Evolutionary conservation across 768 basidiomycete genomes (phyloP), one percentile per base, ranked within the genome.

Genomic region (Scleroderma bovista): DNA sequence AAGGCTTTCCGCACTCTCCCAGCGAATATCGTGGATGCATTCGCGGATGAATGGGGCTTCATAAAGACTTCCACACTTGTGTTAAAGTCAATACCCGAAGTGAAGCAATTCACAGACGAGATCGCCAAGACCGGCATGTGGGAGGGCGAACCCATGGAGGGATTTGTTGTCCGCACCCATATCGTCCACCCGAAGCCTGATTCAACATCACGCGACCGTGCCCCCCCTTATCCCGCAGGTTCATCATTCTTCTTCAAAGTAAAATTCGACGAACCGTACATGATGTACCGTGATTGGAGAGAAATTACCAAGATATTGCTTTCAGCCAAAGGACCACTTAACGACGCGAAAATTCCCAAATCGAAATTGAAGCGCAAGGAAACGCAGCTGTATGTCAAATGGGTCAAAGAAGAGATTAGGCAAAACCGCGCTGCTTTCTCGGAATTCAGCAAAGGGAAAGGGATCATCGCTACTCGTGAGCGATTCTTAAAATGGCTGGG

Each of bases 231-330:
- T 61, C 65, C 75, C 0, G 68, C 83, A 1, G 90, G 86, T 26
- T 81, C 87, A 2, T 86, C 91, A 0, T 95, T 97, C 75, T 97
- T 99, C 78, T 98, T 96, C 83, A 99, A 99, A 64, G 78, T 98
- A 72, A 99, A 99, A 65, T 98, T 97, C 67, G 93, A 98, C 67
- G 92, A 98, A 62, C 95, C 95, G 2, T 99, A 99, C 65, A 84
- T 97, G 78, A 94, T 95, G 83, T 98, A 96, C 69, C 86, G 96
- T 48, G 90, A 94, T 63, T 98, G 93, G 93, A 79, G 95, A 48
- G 95, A 98, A 68, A 76, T 94, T 46, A 97, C 96, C 6, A 89
- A 90, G 64, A 68, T 65, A 11, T 72, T 95, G n/a, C 72, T 93
- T 9, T 59, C 70, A 7, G 55, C 69, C 39, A 68, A 73, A 37